phyloP scores from a whole-genome alignment of 2,329 filamentous ascomycete species.

The Dactylonectria estremocensis region DNA sequence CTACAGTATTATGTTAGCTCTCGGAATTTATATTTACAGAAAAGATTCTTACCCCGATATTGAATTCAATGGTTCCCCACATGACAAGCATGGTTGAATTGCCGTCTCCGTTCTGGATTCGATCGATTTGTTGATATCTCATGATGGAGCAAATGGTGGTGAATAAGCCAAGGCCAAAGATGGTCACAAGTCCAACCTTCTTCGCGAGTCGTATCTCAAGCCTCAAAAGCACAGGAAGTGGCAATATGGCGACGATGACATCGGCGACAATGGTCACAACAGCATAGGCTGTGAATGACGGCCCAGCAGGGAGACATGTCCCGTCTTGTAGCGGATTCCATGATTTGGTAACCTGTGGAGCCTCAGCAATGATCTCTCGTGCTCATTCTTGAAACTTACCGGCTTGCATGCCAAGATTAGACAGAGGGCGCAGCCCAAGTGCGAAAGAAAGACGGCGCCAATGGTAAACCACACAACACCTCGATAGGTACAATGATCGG shows the following conservation, averaged over 20 bases:
- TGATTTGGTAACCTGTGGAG: slow-evolving; percentile 57
- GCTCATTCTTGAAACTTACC: slow-evolving; percentile 48
- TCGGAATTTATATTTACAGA: background rate
- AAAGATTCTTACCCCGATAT: slow-evolving; percentile 64
- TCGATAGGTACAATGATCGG: slow-evolving; percentile 61
- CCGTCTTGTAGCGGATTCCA: slow-evolving; percentile 61
- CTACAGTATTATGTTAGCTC: slow-evolving; percentile 43
- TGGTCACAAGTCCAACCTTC: slow-evolving; percentile 65
- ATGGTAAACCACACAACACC: slow-evolving; percentile 62
- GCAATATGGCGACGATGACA: slow-evolving; percentile 64
- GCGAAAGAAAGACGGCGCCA: slow-evolving; percentile 59
- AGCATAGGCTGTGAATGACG: slow-evolving; percentile 67
- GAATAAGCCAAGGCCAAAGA: slow-evolving; percentile 69
- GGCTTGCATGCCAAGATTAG: slow-evolving; percentile 67
- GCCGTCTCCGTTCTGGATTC: slow-evolving; percentile 65
- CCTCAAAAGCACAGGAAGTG: slow-evolving; percentile 64
- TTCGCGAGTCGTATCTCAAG: slow-evolving; percentile 64
- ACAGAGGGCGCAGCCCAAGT: slow-evolving; percentile 64
- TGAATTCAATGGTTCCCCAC: slow-evolving; percentile 72
- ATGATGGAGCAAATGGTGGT: slow-evolving; percentile 70
- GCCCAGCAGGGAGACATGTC: slow-evolving; percentile 61
- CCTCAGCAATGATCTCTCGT: background rate
- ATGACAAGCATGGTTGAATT: slow-evolving; percentile 70
- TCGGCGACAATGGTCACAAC: slow-evolving; percentile 67
- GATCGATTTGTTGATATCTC: slow-evolving; percentile 66